Evolutionary conservation across 176 grass and related monocot species (phyloP), one percentile per base, ranked within the genome.

Genomic region (Bonia amplexicaulis): DNA sequence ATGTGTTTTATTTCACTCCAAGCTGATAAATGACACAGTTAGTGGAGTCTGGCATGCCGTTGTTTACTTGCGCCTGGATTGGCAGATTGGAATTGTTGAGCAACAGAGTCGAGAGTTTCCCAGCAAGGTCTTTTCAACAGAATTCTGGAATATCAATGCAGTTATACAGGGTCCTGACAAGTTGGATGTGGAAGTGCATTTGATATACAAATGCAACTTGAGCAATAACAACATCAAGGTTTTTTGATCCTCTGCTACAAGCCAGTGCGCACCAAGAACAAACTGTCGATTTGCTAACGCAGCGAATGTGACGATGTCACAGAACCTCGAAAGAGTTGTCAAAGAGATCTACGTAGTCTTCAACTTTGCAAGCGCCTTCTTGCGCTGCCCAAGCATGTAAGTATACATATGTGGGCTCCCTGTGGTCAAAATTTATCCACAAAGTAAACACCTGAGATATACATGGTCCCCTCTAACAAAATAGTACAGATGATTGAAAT

Each of bases 311-410:
- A 23, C 13, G 20, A 57, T 58, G 31, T 4, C 29, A 76, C 53
- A 7, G 10, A 59, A 14, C n/a, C 35, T 60, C 15, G 35, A 42
- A 39, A 55, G 74, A 52, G 53, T 8, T 2, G 15, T 42, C 22
- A 77, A 16, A 20, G 17, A 64, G 42, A 64, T 79, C 33, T 62
- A 78, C 39, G 23, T 9, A 5, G 75, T 27, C 75, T 62, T 62
- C 1, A 41, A 45, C n/a, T 78, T 62, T 61, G 74, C 37, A 41
- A 79, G 77, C 2, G 77, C 77, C 44, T 79, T 79, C 77, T 79
- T 79, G 60, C 77, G 77, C 60, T 79, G 60, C 26, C 77, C 44
- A 66, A 79, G 77, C 77, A 79, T 79, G 12, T 79, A 79, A 0
- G 60, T 79, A 12, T 79, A 66, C 77, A 79, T 79, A 49, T 79